Conservation (phyloP, 2,329 filamentous ascomycete genomes). For the Microascus cirrosus region DNA sequence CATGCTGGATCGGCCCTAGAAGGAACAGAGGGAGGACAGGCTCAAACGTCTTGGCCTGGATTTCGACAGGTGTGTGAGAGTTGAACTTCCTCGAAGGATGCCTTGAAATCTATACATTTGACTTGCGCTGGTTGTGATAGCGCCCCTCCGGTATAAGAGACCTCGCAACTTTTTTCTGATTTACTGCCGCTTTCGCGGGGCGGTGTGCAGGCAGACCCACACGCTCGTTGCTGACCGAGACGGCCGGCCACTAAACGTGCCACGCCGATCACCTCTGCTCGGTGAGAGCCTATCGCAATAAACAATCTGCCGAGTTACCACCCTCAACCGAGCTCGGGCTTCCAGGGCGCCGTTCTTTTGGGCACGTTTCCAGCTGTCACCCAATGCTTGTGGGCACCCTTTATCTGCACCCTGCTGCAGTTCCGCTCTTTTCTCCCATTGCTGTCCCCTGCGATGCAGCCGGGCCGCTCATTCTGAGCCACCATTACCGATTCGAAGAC, state of each 20-base stretch:
- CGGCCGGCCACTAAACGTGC: not conserved
- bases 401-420: not conserved
- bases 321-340: not conserved
- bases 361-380: not conserved
- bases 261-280: not conserved
- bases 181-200: not conserved
- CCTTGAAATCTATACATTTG: not conserved
- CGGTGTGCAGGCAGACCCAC: not conserved
- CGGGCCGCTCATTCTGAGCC: not conserved
- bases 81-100: not conserved
- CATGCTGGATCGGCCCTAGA: slow-evolving; percentile 11
- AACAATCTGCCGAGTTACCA: not conserved
- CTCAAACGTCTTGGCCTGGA: not conserved
- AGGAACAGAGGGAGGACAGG: not conserved
- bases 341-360: not conserved
- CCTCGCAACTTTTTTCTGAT: not conserved
- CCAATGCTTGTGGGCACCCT: not conserved
- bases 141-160: not conserved
- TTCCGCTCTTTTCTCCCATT: not conserved
- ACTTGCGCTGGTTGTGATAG: not conserved
- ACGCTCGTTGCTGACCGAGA: not conserved
- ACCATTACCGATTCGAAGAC: not conserved
- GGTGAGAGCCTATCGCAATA: not conserved
- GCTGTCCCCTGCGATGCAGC: not conserved
- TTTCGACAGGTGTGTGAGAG: not conserved